Conservation (phyloP, 2,329 filamentous ascomycete genomes). For the Colletotrichum camelliae region DNA sequence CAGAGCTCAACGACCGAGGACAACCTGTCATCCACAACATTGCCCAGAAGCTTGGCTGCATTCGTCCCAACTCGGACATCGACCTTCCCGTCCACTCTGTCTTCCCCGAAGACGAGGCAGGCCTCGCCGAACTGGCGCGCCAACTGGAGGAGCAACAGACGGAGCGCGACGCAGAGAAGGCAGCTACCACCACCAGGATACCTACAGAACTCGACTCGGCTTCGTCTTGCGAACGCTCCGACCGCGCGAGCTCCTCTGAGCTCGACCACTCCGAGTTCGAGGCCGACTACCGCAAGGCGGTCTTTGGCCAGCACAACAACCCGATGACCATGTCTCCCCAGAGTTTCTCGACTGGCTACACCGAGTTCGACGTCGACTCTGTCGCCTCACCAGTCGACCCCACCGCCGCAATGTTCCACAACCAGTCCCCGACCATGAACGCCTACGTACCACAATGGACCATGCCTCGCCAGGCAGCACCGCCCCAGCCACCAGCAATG, state of each 20-base stretch:
- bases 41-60: slow-evolving; percentile 67
- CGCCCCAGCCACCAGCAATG: slow-evolving; percentile 34
- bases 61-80: slow-evolving; percentile 66
- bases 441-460: slow-evolving; percentile 29
- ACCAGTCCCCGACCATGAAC: slow-evolving; percentile 37
- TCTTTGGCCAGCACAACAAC: slow-evolving; percentile 41
- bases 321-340: slow-evolving; percentile 58
- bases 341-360: slow-evolving; percentile 50
- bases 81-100: slow-evolving; percentile 62
- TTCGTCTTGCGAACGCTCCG: slow-evolving; percentile 38
- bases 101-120: slow-evolving; percentile 67
- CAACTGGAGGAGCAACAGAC: slow-evolving; percentile 56
- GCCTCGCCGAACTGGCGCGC: slow-evolving; percentile 60
- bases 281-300: slow-evolving; percentile 55
- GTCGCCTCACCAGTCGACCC: slow-evolving; percentile 39
- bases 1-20: slow-evolving; percentile 66
- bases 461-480: slow-evolving; percentile 14
- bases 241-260: slow-evolving; percentile 61
- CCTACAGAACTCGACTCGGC: slow-evolving; percentile 40
- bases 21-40: slow-evolving; percentile 71
- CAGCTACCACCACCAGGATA: neutral
- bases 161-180: slow-evolving; percentile 39
- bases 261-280: slow-evolving; percentile 62
- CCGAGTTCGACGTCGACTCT: slow-evolving; percentile 48
- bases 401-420: slow-evolving; percentile 36